Evolutionary conservation across 1,139 yeast species (phyloP), one percentile per base, ranked within the genome.

Genomic region (Protomyces pachydermus): DNA sequence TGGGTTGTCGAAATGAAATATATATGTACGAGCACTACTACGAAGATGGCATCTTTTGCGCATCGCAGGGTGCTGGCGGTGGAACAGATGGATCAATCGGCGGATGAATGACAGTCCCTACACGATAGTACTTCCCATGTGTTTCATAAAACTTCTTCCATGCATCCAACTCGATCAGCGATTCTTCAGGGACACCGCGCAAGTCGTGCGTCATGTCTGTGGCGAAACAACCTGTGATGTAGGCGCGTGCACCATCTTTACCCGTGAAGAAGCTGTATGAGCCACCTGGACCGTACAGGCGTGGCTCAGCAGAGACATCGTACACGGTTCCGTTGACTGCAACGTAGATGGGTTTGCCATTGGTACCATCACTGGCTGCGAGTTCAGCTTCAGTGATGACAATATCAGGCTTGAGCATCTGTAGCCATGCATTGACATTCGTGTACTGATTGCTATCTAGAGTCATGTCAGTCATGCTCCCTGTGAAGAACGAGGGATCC

Each of bases 201-300:
- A 88, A 73, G 72, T 88, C 95, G 72, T 84, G 81, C 0, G 91
- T 88, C 70, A 81, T 78, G 18, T 77, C 79, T 23, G 81, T 79
- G 53, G 76, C 73, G 69, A 88, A 82, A 71, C 96, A 88, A 3
- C 95, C 95, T 0, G 93, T 88, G 3, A 84, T 86, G 70, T 83
- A 85, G 32, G 90, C 90, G 56, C 96, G 76, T 0, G 93, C 86
- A 54, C 84, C 82, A 72, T 89, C 96, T 56, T 76, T 77, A 0
- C 95, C 96, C 28, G 85, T 80, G 71, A 89, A 82, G 62, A 79
- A 76, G 3, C 77, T 73, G 72, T 88, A 88, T 0, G 85, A 74
- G 0, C 91, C 91, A 0, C 79, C 77, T 0, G 88, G 87, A 0
- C 90, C 90, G 72, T 89, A 88, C 1, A 85, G 76, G 1, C 72